Evolutionary conservation across 805 yeast species (phyloP).

Genomic region (Cyberlindnera lachancei): DNA sequence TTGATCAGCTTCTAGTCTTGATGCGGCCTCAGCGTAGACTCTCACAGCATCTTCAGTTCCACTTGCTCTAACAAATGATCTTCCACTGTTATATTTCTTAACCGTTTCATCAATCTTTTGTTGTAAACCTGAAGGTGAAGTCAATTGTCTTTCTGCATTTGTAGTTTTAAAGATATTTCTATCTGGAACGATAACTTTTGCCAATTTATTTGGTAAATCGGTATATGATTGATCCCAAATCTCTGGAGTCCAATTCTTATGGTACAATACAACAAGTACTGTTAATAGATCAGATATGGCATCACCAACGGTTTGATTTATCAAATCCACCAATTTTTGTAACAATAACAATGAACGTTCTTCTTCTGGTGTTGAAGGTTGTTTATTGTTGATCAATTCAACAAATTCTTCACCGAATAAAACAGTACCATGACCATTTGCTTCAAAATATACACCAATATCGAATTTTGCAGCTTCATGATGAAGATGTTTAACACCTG

Average conservation of each 20-base stretch:
- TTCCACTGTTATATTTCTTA: slow-evolving; percentile 45
- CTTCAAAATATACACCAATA: slow-evolving; percentile 93
- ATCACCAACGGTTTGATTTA: slow-evolving; percentile 98
- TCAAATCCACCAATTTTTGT: slow-evolving; percentile 55
- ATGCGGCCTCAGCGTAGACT: slow-evolving; percentile 84
- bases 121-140: slow-evolving; percentile 75
- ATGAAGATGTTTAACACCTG: slow-evolving; percentile 95
- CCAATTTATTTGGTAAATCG: slow-evolving; percentile 81
- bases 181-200: slow-evolving; percentile 78
- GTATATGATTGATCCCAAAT: slow-evolving; percentile 73
- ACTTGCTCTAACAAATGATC: slow-evolving; percentile 93
- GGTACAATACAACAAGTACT: slow-evolving; percentile 56
- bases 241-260: slow-evolving; percentile 49
- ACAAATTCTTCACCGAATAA: slow-evolving; percentile 56
- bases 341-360: slow-evolving; percentile 45
- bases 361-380: slow-evolving; percentile 36
- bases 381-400: slow-evolving; percentile 28
- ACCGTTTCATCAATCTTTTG: slow-evolving; percentile 60
- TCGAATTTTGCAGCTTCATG: slow-evolving; percentile 83
- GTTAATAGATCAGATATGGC: slow-evolving; percentile 88
- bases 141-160: slow-evolving; percentile 80
- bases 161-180: slow-evolving; percentile 74
- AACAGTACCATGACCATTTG: slow-evolving; percentile 98
- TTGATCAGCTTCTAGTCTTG: slow-evolving; percentile 37
- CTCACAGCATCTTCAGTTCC: slow-evolving; percentile 98